Base-by-base conservation (phyloP, 257 asterid genomes). In the Voacanga thouarsii region DNA sequence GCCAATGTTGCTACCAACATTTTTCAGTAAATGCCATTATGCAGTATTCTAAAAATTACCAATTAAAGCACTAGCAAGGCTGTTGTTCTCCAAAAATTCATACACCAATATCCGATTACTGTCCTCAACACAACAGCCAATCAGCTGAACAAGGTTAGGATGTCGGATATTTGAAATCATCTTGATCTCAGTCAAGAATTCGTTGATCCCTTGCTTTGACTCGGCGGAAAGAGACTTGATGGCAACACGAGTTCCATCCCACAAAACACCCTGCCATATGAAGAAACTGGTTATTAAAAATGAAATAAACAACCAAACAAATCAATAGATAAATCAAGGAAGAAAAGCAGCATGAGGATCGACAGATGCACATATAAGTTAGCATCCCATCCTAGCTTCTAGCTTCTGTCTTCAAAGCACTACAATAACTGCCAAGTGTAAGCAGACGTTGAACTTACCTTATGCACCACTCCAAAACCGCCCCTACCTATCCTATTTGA, bases 401-500 rank as follows among this genome's bases (percentile, higher is more conserved):
- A 24, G 8, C 6, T 5, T 43, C 15, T n/a, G 15, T 45, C 71
- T 23, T 37, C 41, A 75, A 23, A 44, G n/a, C 12, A 15, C 16
- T 71, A 75, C 33, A 47, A 39, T 28, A 24, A 57, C 7, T 10
- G 33, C 15, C 11, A 44, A 43, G 56, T 30, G 6, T n/a, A 53
- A 19, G 51, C 28, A 64, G 65, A 45, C 14, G 41, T 19, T 19
- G 69, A 76, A 78, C 70, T 80, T 55, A 88, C 98, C 91, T 87
- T 88, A 73, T 90, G 83, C 41, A 93, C 98, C 37, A 87, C 89
- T 47, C 98, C 98, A 68, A 83, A 93, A 47, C 98, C 98, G 45
- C 98, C 98, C 74, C 89, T 77, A 66, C 98, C 98, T 50, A 92
- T 87, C 85, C 74, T 91, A 87, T 90, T 92, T 3, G 92, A 89